Evolutionary conservation across 768 basidiomycete genomes (phyloP), one percentile per base, ranked within the genome.

Genomic region (Mycena filopes): DNA sequence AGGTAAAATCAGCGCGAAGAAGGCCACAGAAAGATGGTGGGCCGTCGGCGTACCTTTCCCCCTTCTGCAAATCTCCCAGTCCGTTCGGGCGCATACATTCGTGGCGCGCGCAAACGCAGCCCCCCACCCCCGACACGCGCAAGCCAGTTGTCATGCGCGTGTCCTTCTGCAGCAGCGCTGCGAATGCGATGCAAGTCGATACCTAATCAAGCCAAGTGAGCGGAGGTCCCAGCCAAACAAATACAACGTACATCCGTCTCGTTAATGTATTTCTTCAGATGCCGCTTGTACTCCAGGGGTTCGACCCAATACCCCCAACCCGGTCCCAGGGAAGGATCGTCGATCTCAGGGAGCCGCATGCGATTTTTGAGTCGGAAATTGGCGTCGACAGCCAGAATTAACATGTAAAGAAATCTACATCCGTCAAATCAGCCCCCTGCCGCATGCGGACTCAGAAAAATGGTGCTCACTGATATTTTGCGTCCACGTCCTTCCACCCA

Each of bases 41-140:
- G n/a, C n/a, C n/a, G n/a, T n/a, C n/a, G n/a, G n/a, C 55, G 42
- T 59, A 73, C 29, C 72, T 53, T 51, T 74, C 76, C 7, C 70
- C 70, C 20, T 72, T 72, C 40, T 75, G 72, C 10, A 75, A 46
- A 46, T 75, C 69, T 0, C 71, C 73, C 0, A 74, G 20, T 0
- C 71, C 71, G 9, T 55, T 57, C 10, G 65, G 60, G 2, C 60
- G 51, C n/a, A 72, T 26, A 33, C 63, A 36, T 29, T 70, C 71
- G 38, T 72, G 71, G 1, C 61, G 60, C 0, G 71, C 66, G 20
- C 74, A 73, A 2, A 69, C 54, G 28, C 58, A 50, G 0, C 60
- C 56, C 1, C 64, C 62, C 0, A 70, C 63, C 1, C 71, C 71
- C 1, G 71, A 64, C 2, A 25, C 48, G 0, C 60, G 47, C 26